A percentile compares a stretch with the other conserved stretches of the same genome.
Conservation (phyloP, 305 asterid genomes). For the Striga hermonthica region DNA sequence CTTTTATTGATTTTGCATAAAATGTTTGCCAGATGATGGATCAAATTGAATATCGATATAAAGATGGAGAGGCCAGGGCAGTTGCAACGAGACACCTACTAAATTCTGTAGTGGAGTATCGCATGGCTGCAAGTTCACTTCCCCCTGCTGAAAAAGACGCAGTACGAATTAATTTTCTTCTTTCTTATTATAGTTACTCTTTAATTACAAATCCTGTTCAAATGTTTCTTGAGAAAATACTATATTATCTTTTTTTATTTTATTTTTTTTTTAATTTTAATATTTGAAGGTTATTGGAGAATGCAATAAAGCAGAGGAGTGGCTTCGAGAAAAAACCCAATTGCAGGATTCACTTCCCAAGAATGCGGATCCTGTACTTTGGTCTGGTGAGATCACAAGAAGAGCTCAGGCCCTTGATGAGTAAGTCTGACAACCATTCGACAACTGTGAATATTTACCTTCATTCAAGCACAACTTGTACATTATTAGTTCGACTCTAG, state of each 20-base stretch:
- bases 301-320: constrained; percentile 75
- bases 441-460: constrained; percentile 18
- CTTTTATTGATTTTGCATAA: constrained; percentile 23
- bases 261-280: not conserved
- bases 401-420: constrained; percentile 60
- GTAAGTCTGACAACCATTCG: constrained; percentile 49
- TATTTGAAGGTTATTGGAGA: constrained; percentile 59
- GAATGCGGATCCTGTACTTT: constrained; percentile 71
- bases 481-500: constrained; percentile 13
- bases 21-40: constrained; percentile 56
- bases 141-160: constrained; percentile 64
- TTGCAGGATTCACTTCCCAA: constrained; percentile 77
- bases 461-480: constrained; percentile 17
- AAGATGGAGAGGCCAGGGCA: constrained; percentile 77
- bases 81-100: constrained; percentile 56
- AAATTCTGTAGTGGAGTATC: constrained; percentile 57
- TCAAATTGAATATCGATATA: constrained; percentile 78
- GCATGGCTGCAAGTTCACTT: constrained; percentile 58
- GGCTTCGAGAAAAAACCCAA: constrained; percentile 72
- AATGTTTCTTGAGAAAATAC: not conserved
- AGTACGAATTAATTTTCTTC: constrained; percentile 40
- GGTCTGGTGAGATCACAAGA: constrained; percentile 65
- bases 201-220: constrained; percentile 7
- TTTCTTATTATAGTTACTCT: not conserved
- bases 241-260: too few relatives aligned